Conservation (phyloP, 2,329 filamentous ascomycete genomes). For the Aaosphaeria arxii region DNA sequence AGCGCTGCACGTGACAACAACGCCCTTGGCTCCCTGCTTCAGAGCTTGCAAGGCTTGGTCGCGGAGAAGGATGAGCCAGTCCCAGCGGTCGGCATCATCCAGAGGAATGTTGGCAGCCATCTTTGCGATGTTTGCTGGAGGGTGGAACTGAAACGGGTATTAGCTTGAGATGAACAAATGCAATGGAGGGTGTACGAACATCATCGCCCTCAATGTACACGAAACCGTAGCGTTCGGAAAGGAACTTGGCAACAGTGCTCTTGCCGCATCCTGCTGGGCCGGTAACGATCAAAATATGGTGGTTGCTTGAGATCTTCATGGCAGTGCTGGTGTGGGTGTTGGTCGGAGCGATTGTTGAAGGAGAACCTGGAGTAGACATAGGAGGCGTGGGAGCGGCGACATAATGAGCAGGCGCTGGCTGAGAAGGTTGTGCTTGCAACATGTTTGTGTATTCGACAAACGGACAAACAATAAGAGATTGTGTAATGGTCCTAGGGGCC, state of each 20-base stretch:
- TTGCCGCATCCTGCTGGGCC: slow-evolving; percentile 55
- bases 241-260: slow-evolving; percentile 49
- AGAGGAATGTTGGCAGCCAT: slow-evolving; percentile 83
- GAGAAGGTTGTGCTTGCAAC: slow-evolving; percentile 30
- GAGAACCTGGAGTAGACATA: slow-evolving; percentile 23
- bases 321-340: slow-evolving; percentile 7
- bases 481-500: neutral
- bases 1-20: slow-evolving; percentile 95
- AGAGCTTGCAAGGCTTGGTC: slow-evolving; percentile 42
- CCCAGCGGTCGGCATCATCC: slow-evolving; percentile 93
- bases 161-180: slow-evolving; percentile 3
- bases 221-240: slow-evolving; percentile 42
- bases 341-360: slow-evolving; percentile 13
- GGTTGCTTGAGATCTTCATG: slow-evolving; percentile 36
- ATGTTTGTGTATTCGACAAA: slow-evolving; percentile 14
- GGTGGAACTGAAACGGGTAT: slow-evolving; percentile 43
- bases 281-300: slow-evolving; percentile 52
- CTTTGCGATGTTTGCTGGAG: slow-evolving; percentile 63
- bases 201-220: slow-evolving; percentile 53
- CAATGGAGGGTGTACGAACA: slow-evolving; percentile 26
- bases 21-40: slow-evolving; percentile 48
- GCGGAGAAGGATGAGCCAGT: slow-evolving; percentile 70
- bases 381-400: slow-evolving; percentile 26
- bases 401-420: slow-evolving; percentile 27
- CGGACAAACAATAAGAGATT: neutral